phyloP scores from a whole-genome alignment of 2,329 filamentous ascomycete species.

The Aphanocladium album region DNA sequence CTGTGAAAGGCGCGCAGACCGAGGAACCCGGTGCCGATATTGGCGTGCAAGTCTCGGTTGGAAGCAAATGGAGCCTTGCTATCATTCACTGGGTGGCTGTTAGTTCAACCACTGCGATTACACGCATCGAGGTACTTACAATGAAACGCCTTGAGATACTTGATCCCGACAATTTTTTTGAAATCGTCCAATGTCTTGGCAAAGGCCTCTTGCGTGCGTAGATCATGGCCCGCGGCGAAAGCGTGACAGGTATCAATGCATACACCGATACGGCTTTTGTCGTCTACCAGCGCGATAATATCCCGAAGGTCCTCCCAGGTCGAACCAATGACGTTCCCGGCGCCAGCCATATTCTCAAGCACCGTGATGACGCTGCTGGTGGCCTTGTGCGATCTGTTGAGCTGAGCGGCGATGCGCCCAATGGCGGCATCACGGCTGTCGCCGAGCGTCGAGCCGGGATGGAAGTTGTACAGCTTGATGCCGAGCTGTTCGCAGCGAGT shows the following conservation, averaged over 20 bases:
- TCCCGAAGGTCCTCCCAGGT: slow-evolving; percentile 81
- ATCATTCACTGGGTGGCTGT: slow-evolving; percentile 67
- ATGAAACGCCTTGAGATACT: slow-evolving; percentile 81
- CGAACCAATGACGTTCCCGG: slow-evolving; percentile 80
- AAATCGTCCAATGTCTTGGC: slow-evolving; percentile 69
- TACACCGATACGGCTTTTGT: slow-evolving; percentile 82
- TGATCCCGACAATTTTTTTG: slow-evolving; percentile 67
- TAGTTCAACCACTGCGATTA: background rate
- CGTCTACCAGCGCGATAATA: slow-evolving; percentile 72
- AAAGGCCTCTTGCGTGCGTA: slow-evolving; percentile 71
- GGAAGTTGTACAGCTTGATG: slow-evolving; percentile 95
- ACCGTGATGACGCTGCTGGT: slow-evolving; percentile 75
- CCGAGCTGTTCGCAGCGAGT: slow-evolving; percentile 78
- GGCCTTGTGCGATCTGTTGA: slow-evolving; percentile 76
- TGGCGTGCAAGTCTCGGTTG: slow-evolving; percentile 85
- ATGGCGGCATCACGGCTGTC: slow-evolving; percentile 65
- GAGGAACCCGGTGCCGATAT: slow-evolving; percentile 92
- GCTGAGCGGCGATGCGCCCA: slow-evolving; percentile 69
- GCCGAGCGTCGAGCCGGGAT: slow-evolving; percentile 78
- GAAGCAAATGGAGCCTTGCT: slow-evolving; percentile 84
- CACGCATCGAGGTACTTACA: slow-evolving; percentile 24
- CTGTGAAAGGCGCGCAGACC: slow-evolving; percentile 87
- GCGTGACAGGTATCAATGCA: slow-evolving; percentile 97
- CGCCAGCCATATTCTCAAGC: slow-evolving; percentile 92
- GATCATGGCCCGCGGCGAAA: slow-evolving; percentile 89